These are phyloP conservation scores for Lactarius trivialis DNA, from an alignment of 768 basidiomycete species.

Conservation along the genomic window DNA sequence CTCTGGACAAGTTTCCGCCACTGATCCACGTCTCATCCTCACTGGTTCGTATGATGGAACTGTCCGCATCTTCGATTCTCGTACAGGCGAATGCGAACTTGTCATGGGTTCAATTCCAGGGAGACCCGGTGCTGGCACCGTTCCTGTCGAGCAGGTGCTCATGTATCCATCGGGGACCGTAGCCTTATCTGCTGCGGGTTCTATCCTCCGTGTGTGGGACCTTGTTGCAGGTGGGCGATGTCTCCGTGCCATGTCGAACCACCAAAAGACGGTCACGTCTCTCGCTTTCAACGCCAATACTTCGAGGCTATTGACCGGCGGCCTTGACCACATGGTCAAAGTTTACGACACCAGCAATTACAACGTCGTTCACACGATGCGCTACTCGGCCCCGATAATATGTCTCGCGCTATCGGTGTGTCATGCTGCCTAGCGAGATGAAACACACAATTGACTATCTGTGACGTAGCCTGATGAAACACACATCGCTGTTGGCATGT, in stretches of 20 bases:
- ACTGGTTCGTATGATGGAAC: constrained; percentile 96
- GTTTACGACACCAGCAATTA: constrained; percentile 94
- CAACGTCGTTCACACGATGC: constrained; percentile 97
- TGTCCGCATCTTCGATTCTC: constrained; percentile 77
- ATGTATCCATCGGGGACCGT: constrained; percentile 88
- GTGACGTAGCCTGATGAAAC: constrained; percentile 81
- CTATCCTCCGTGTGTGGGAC: constrained; percentile 94
- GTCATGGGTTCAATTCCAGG: constrained; percentile 47
- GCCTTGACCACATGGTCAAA: constrained; percentile 96
- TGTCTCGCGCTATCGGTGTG: constrained; percentile 87
- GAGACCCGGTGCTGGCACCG: constrained; percentile 30
- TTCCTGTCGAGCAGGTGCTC: constrained; percentile 86
- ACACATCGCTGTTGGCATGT: constrained; percentile 95
- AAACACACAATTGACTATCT: constrained; percentile 10
- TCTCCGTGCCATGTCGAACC: constrained; percentile 87
- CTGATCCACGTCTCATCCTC: constrained; percentile 77
- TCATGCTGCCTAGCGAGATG: constrained; percentile 18
- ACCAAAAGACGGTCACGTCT: constrained; percentile 95
- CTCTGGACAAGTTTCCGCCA: constrained; percentile 77
- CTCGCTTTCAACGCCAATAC: constrained; percentile 73
- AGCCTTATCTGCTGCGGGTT: constrained; percentile 81
- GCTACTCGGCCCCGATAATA: constrained; percentile 89
- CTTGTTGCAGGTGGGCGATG: constrained; percentile 87
- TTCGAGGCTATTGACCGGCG: constrained; percentile 78
- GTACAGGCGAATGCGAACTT: constrained; percentile 82